Evolutionary conservation across 805 yeast species (phyloP).

Genomic region (Alloascoidea africana): DNA sequence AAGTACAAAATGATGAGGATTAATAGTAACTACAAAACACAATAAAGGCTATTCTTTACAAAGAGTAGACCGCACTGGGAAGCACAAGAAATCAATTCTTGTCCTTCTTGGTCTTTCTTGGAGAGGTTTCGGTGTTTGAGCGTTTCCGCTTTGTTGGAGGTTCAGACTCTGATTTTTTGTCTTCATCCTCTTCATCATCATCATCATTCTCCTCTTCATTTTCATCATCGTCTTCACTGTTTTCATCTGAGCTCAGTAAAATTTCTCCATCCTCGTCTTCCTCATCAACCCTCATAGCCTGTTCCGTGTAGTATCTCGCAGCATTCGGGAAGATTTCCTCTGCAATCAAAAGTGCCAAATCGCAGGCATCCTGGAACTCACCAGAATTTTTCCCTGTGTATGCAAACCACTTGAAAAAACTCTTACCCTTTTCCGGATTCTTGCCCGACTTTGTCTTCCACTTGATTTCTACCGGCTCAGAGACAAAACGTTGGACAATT

Average conservation of each 20-base stretch:
- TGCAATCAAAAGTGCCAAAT: slow-evolving; percentile 1
- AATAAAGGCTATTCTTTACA: too few relatives aligned
- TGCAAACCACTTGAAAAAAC: slow-evolving; percentile 3
- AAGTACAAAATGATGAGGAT: too few relatives aligned
- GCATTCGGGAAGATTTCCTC: slow-evolving; percentile 4
- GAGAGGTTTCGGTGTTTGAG: too few relatives aligned
- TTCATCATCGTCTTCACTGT: slow-evolving; percentile 1
- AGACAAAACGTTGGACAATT: background rate
- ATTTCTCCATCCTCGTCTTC: slow-evolving; percentile 2
- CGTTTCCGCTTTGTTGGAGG: background rate
- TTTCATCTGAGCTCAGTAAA: slow-evolving; percentile 1
- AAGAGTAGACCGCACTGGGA: too few relatives aligned
- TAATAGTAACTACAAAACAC: too few relatives aligned
- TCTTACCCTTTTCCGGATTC: background rate
- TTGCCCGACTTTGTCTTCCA: background rate
- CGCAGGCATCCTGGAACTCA: slow-evolving; percentile 1
- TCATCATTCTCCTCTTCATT: background rate
- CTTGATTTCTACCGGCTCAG: slow-evolving; percentile 3
- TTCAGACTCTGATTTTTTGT: background rate
- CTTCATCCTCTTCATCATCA: slow-evolving; percentile 1
- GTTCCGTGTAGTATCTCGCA: slow-evolving; percentile 1
- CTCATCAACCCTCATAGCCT: background rate
- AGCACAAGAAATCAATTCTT: too few relatives aligned
- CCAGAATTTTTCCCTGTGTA: slow-evolving; percentile 2
- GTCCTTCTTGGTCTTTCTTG: too few relatives aligned